Conservation (phyloP, 2,329 filamentous ascomycete species). For the Sarocladium brachiariae region DNA sequence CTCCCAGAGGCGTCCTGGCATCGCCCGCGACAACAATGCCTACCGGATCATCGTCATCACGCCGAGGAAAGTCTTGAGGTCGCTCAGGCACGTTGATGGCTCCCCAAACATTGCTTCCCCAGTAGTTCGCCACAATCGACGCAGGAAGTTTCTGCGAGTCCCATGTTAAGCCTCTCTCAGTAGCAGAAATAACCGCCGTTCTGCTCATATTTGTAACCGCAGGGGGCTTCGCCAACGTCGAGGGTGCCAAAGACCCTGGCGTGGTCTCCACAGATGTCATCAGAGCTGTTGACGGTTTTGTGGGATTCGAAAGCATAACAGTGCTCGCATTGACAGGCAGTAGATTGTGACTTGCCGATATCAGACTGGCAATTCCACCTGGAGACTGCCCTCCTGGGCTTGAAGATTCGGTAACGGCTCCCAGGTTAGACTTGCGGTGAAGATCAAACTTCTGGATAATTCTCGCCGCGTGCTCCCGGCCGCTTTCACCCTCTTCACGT, state of each 20-base stretch:
- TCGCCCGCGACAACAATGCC: constrained; percentile 31
- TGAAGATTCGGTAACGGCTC: constrained; percentile 35
- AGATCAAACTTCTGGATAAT: constrained; percentile 92
- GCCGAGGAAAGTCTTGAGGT: constrained; percentile 24
- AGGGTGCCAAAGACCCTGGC: constrained; percentile 65
- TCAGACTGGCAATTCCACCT: constrained; percentile 74
- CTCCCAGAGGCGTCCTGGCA: constrained; percentile 21
- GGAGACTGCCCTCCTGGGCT: constrained; percentile 20
- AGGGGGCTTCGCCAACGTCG: constrained; percentile 76
- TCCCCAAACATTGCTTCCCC: constrained; percentile 80
- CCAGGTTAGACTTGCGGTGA: constrained; percentile 68
- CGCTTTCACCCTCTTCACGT: constrained; percentile 66
- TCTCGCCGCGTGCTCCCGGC: constrained; percentile 73
- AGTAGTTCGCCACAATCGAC: constrained; percentile 85
- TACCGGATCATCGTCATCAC: constrained; percentile 33
- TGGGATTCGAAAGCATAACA: constrained; percentile 18
- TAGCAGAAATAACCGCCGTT: constrained; percentile 72
- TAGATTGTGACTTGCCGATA: constrained; percentile 75
- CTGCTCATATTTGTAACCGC: constrained; percentile 81
- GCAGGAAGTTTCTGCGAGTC: constrained; percentile 72
- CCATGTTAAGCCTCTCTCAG: constrained; percentile 62
- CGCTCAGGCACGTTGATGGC: constrained; percentile 20
- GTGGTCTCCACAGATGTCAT: constrained; percentile 37
- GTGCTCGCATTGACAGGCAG: constrained; percentile 47
- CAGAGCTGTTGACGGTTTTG: constrained; percentile 23